These are phyloP conservation scores for Exophiala sideris DNA, from an alignment of 2,329 filamentous ascomycete species.

Conservation along the genomic window DNA sequence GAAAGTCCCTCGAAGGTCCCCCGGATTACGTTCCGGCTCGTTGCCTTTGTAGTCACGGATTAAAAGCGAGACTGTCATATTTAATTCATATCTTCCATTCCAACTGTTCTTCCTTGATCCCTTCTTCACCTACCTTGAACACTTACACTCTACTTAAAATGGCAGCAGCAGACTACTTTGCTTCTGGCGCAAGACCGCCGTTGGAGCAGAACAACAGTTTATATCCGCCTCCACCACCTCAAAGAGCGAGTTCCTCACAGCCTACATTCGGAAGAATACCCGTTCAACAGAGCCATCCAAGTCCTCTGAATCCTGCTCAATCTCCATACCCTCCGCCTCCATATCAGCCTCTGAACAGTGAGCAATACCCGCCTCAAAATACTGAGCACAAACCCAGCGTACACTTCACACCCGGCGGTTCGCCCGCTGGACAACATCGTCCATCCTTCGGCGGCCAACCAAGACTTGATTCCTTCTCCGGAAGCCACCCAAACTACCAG, in stretches of 20 bases:
- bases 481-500: conserved; percentile 17
- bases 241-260: conserved; percentile 13
- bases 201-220: conserved; percentile 13
- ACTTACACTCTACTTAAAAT: conserved; percentile 5
- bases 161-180: conserved; percentile 28
- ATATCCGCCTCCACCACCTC: conserved; percentile 13
- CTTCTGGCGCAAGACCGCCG: conserved; percentile 15
- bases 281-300: conserved; percentile 9
- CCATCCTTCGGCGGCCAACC: conserved; percentile 19
- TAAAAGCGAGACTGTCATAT: neutral
- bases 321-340: conserved; percentile 21
- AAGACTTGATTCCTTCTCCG: conserved; percentile 9
- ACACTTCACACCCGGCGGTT: conserved; percentile 21
- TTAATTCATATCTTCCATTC: neutral
- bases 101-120: neutral
- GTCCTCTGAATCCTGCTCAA: conserved; percentile 15
- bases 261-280: conserved; percentile 8
- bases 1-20: neutral
- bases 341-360: conserved; percentile 21
- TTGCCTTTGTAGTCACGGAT: conserved; percentile 12
- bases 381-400: conserved; percentile 13
- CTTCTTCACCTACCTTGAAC: neutral
- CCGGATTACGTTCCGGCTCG: neutral
- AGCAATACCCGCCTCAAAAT: neutral
- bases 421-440: conserved; percentile 12